Base-by-base conservation (phyloP, 2,329 filamentous ascomycete species). In the Cytospora piceicola region DNA sequence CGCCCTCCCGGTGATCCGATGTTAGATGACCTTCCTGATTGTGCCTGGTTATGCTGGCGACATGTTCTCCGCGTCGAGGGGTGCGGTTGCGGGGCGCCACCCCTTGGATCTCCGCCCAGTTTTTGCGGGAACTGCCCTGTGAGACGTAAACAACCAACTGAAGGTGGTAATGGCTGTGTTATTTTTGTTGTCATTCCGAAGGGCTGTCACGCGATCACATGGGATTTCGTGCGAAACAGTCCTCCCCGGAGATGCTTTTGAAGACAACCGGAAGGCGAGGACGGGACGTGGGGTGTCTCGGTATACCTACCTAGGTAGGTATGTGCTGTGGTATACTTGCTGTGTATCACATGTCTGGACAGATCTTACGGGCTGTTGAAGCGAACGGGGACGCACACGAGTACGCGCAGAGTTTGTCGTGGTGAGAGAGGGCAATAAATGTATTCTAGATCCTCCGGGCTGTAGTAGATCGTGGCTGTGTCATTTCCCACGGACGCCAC, bases 71-170 rank as follows among this genome's bases (percentile, higher is more conserved):
- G 53, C 61, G 46, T 52, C 42, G 39, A 51, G 29, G 30, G 27
- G 9, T 39, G 55, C n/a, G 60, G 32, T 32, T 14, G 52, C 29
- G 11, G 27, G n/a, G n/a, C n/a, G n/a, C n/a, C 29, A 12, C 59
- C 27, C 36, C 29, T 51, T 63, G 49, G 46, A 6, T n/a, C n/a
- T 20, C 9, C 12, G n/a, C n/a, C 53, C 53, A 32, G 29, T 9
- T 22, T 52, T 53, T 53, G 53, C 61, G 61, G 51, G 22, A 39
- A 52, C 49, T 63, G 29, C 61, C 53, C 22, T 52, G 17, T 57
- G 49, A 9, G 53, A 56, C 15, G n/a, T 32, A n/a, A 20, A 11
- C 9, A 7, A 42, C 12, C 15, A 51, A 51, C n/a, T 39, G 42
- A 52, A 32, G 14, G 11, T 22, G 6, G 42, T 36, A 30, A 29